Evolutionary conservation across 208 protist species (phyloP), one percentile per base, ranked within the genome.

Genomic region (Crithidia mellificae): DNA sequence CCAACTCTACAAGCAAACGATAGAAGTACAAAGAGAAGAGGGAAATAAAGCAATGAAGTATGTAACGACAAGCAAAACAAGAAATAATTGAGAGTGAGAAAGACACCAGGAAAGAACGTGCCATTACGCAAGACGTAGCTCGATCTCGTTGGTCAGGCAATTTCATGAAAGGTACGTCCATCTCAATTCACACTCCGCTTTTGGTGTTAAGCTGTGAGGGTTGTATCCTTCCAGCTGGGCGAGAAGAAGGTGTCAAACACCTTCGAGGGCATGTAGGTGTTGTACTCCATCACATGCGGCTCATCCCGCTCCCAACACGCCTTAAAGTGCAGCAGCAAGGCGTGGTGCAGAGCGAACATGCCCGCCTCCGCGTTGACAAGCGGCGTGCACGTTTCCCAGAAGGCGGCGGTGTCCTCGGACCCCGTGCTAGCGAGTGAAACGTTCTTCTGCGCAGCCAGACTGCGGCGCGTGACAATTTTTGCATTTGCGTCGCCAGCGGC

Each of bases 271-370:
- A 93, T 83, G 61, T 91, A 94, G 24, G 76, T 89, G 63, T 80
- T 84, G 77, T 92, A 94, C 51, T 85, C 81, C 91, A 93, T 93
- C 47, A 93, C 85, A 38, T 88, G 82, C n/a, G 91, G 91, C 54
- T 78, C 44, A 63, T 96, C 87, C 8, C 81, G 75, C 57, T 85
- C 78, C 91, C 91, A 96, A 70, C 79, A 85, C 22, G 55, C 67
- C 64, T 90, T 88, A 58, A 94, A 96, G 67, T 90, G 75, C 47
- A 90, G 64, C 53, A 96, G 67, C 30, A 96, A 72, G 36, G 81
- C 74, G 67, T 94, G 85, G 62, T 96, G 89, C 41, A 96, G 77
- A 15, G 75, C 44, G 43, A 79, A 81, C 56, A 93, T 67, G n/a
- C 90, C 90, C 0, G 65, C 85, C 66, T 92, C 85, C 34, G 80